Evolutionary conservation across 1,284 basidiomycete species (phyloP).

Genomic region (Tremellales sp.): DNA sequence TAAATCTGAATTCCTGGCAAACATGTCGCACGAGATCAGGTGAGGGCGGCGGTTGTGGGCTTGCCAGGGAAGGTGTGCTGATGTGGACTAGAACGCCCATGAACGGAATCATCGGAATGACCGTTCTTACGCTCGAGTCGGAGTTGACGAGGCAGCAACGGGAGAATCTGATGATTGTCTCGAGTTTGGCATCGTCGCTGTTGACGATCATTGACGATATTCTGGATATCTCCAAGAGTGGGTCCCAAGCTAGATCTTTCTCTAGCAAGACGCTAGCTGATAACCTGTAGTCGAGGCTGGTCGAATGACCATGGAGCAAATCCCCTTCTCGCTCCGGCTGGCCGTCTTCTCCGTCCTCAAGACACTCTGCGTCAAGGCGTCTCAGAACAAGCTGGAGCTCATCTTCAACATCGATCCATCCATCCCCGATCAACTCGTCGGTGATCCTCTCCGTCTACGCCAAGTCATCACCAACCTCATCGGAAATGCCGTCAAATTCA

Average conservation of each 20-base stretch:
- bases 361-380: conserved; percentile 94
- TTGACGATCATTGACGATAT: conserved; percentile 98
- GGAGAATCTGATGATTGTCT: conserved; percentile 93
- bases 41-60: too few relatives aligned
- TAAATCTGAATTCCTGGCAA: conserved; percentile 97
- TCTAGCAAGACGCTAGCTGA: conserved; percentile 12
- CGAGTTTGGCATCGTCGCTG: conserved; percentile 87
- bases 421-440: conserved; percentile 95
- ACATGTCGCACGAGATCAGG: conserved; percentile 96
- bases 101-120: conserved; percentile 99
- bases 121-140: conserved; percentile 59
- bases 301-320: conserved; percentile 99
- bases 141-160: conserved; percentile 92
- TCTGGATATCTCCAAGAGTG: conserved; percentile 96
- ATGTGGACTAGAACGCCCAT: conserved; percentile 75
- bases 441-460: conserved; percentile 86
- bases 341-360: conserved; percentile 98
- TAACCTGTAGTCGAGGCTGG: conserved; percentile 81
- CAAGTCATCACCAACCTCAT: conserved; percentile 84
- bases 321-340: conserved; percentile 94
- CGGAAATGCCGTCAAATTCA: conserved; percentile 95
- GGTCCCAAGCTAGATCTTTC: conserved; percentile 41
- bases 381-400: conserved; percentile 94
- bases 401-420: conserved; percentile 95
- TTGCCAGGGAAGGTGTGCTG: conserved; percentile 2